Base-by-base conservation (phyloP, 129 eudicot genomes). In the Lactuca sativa region DNA sequence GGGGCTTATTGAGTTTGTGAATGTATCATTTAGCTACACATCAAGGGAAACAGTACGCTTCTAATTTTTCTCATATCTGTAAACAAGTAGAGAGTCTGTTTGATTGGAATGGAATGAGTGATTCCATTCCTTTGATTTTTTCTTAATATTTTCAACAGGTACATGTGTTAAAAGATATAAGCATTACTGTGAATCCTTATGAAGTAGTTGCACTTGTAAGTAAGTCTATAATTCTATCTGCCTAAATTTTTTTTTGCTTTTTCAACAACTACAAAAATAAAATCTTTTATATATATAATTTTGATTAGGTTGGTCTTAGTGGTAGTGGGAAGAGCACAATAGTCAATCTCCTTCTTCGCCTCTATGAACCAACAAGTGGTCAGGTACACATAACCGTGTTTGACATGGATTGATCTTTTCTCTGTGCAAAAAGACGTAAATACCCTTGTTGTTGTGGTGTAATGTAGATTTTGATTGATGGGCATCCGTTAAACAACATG, bases 241-340 rank as follows among this genome's bases (percentile, higher is more conserved):
- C 54, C 58, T 75, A 14, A 1, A n/a, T 21, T 21, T 21, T 21
- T 21, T 17, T 33, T 68, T 62, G 10, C 52, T 68, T 55, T n/a
- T 56, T 70, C 33, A 25, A 63, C 12, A 56, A 66, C 34, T 47
- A 71, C 59, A 69, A 74, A 57, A 31, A 59, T 71, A 60, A 56
- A 32, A 58, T 41, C 52, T 15, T 64, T 16, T 53, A 69, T 21
- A 21, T 21, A 9, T 2, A 62, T 18, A 13, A 25, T 57, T 38
- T 59, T 67, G 43, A 74, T 74, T 80, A 95, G 99, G 99, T 95
- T 74, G 99, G 99, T 74, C 96, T 95, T 64, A 95, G 99, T 78
- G 99, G 99, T 67, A 95, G 99, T 68, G 99, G 99, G 56, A 95
- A 95, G 80, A 95, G 97, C 83, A 90, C 97, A 52, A 73, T 95